Evolutionary conservation across 2,329 filamentous ascomycete genomes (phyloP).

Genomic region (Ophioceras dolichostomum): DNA sequence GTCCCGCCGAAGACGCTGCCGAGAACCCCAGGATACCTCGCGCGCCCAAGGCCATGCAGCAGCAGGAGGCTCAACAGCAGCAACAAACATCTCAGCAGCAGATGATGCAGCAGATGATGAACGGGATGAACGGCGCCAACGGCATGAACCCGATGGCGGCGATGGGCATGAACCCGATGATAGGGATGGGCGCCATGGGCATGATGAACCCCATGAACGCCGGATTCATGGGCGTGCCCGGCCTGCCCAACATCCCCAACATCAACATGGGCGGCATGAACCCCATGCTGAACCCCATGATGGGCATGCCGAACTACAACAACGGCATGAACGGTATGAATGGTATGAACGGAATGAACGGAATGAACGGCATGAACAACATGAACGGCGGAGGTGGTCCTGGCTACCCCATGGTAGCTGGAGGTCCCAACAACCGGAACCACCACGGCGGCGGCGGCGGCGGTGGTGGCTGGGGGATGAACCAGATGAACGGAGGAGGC

Average conservation of each 20-base stretch:
- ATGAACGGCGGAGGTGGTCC: conserved; percentile 19
- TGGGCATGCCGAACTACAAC: conserved; percentile 24
- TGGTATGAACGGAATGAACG: conserved; percentile 27
- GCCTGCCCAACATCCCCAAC: conserved; percentile 22
- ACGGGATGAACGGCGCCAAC: conserved; percentile 20
- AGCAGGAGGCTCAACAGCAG: conserved; percentile 32
- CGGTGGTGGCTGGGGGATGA: conserved; percentile 11
- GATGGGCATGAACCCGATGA: conserved; percentile 20
- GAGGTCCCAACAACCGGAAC: conserved; percentile 16
- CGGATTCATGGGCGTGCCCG: conserved; percentile 25
- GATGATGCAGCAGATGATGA: conserved; percentile 32
- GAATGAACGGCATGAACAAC: conserved; percentile 16
- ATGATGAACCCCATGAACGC: conserved; percentile 12
- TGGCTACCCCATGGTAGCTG: conserved; percentile 12
- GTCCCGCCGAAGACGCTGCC: conserved; percentile 61
- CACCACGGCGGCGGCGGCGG: no score
- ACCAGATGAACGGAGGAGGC: conserved; percentile 16
- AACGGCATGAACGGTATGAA: conserved; percentile 21
- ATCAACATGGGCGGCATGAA: conserved; percentile 20
- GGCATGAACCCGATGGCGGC: conserved; percentile 16
- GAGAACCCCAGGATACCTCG: conserved; percentile 55
- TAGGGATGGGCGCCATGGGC: conserved; percentile 12
- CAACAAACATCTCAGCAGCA: conserved; percentile 27
- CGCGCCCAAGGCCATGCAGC: conserved; percentile 53
- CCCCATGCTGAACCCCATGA: conserved; percentile 25